Conservation (phyloP, 495 filamentous ascomycete genomes). For the Hypoxylon perforatum region DNA sequence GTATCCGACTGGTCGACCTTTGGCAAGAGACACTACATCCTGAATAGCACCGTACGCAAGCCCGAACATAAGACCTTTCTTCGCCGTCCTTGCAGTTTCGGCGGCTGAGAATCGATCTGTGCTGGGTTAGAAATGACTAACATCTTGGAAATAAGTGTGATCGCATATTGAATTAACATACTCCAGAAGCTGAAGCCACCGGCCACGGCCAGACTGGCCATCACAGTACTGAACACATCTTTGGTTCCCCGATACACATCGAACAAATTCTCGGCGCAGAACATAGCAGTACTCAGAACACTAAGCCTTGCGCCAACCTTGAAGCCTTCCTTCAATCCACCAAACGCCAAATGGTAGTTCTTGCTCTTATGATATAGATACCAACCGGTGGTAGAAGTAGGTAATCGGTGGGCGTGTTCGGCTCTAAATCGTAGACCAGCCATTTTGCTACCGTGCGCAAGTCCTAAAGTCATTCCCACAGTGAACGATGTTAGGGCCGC, state of each 20-base stretch:
- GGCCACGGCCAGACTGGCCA: conserved; percentile 82
- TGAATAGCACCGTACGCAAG: conserved; percentile 83
- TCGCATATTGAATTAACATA: conserved; percentile 54
- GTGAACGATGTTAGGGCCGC: conserved; percentile 68
- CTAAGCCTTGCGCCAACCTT: conserved; percentile 78
- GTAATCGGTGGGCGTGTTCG: conserved; percentile 93
- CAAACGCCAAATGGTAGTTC: conserved; percentile 83
- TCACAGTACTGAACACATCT: conserved; percentile 80
- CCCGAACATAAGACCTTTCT: conserved; percentile 80
- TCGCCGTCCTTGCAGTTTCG: conserved; percentile 86
- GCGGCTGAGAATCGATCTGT: conserved; percentile 83
- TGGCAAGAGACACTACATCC: conserved; percentile 71
- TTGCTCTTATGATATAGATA: conserved; percentile 98
- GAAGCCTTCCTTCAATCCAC: conserved; percentile 79
- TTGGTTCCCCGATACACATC: conserved; percentile 76
- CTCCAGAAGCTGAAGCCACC: conserved; percentile 89
- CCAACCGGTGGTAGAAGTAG: conserved; percentile 84
- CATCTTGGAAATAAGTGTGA: background rate
- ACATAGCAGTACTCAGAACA: conserved; percentile 73
- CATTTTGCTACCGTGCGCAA: conserved; percentile 75
- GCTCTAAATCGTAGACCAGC: conserved; percentile 87
- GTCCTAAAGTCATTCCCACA: conserved; percentile 75
- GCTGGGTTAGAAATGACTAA: conserved; percentile 11
- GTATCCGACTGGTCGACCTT: conserved; percentile 77
- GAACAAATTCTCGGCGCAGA: conserved; percentile 83